Percentiles rank a stretch among this genome's conserved stretches.
These are phyloP conservation scores for Ustilago loliicola DNA, from an alignment of 1,284 basidiomycete species.

Conservation along the genomic window DNA sequence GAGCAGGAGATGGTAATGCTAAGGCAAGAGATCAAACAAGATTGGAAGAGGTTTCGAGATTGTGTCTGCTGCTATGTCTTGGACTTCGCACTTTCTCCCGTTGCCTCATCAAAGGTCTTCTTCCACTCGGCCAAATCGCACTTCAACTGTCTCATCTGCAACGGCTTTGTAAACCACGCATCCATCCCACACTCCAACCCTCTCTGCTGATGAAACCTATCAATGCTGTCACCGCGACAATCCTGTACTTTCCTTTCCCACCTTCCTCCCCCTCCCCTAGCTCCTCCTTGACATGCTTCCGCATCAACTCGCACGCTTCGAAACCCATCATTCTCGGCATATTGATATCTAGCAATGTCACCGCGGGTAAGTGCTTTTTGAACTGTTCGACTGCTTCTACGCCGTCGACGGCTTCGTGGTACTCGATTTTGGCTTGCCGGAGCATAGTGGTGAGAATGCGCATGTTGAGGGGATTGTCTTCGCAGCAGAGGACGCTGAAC, in stretches of 20 bases:
- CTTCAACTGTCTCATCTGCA: slow-evolving; percentile 43
- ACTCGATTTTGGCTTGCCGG: slow-evolving; percentile 41
- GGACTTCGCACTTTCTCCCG: background rate
- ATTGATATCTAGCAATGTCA: slow-evolving; percentile 62
- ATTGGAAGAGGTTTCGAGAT: background rate
- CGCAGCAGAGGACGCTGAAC: slow-evolving; percentile 58
- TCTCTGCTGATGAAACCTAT: slow-evolving; percentile 34
- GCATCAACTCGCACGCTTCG: slow-evolving; percentile 55
- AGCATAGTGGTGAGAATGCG: slow-evolving; percentile 55
- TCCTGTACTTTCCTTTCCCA: slow-evolving; percentile 26
- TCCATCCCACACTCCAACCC: slow-evolving; percentile 57
- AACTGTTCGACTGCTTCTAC: slow-evolving; percentile 57
- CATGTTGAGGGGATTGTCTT: slow-evolving; percentile 63
- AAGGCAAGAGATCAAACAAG: background rate
- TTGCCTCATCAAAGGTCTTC: slow-evolving; percentile 31
- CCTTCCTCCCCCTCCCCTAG: background rate
- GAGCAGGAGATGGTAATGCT: background rate
- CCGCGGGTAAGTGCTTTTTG: slow-evolving; percentile 38
- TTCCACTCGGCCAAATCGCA: slow-evolving; percentile 41
- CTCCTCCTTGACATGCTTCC: slow-evolving; percentile 19
- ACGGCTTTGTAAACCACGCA: slow-evolving; percentile 52
- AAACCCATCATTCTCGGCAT: slow-evolving; percentile 63
- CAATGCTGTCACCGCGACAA: slow-evolving; percentile 57
- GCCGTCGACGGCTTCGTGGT: slow-evolving; percentile 51
- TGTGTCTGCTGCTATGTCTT: background rate